Conservation (phyloP, 2,329 filamentous ascomycete genomes). For the Fusarium sp. region DNA sequence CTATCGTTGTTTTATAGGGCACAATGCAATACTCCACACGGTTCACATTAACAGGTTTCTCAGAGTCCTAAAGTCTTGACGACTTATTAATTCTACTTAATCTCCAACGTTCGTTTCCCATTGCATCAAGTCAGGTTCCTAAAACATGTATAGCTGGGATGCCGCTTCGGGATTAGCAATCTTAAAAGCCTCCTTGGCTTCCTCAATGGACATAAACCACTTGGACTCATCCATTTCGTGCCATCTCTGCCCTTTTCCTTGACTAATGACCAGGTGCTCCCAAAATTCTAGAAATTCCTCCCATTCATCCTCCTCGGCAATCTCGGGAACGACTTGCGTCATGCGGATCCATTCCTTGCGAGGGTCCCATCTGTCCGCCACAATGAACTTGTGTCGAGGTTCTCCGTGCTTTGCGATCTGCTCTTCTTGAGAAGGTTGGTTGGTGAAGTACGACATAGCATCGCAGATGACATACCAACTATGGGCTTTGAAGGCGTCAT, state of each 20-base stretch:
- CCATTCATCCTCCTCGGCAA: neutral
- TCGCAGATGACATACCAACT: conserved; percentile 3
- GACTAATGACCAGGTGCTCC: neutral
- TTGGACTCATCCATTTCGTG: conserved; percentile 3
- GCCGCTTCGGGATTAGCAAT: neutral
- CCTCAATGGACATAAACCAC: conserved; percentile 1
- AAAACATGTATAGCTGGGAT: neutral
- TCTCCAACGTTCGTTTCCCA: neutral
- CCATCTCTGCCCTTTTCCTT: neutral
- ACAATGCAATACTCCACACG: neutral
- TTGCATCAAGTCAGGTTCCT: neutral
- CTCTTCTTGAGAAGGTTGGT: neutral
- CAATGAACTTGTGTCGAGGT: conserved; percentile 11
- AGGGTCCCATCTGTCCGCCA: conserved; percentile 14
- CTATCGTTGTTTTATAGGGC: neutral
- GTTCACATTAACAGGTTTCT: neutral
- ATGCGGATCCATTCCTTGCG: conserved; percentile 13
- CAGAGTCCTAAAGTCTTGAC: neutral
- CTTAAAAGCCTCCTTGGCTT: neutral
- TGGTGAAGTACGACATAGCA: conserved; percentile 5
- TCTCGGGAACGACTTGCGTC: neutral
- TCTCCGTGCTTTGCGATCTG: neutral
- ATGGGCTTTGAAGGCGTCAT: neutral
- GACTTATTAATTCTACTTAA: neutral
- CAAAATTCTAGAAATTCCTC: neutral